phyloP scores from a whole-genome alignment of 2,329 filamentous ascomycete species.

The Alternaria sp. region DNA sequence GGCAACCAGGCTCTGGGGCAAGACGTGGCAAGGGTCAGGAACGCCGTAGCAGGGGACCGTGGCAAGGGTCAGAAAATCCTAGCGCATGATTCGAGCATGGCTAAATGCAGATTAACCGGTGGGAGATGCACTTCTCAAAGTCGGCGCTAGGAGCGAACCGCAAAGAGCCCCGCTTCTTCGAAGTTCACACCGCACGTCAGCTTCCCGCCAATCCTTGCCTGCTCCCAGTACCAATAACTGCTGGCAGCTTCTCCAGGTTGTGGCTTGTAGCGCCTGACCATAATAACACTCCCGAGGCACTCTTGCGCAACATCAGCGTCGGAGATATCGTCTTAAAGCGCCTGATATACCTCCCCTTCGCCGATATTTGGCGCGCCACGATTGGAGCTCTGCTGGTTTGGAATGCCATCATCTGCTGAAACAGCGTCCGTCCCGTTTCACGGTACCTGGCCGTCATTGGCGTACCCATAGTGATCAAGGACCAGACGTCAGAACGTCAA shows the following conservation, averaged over 20 bases:
- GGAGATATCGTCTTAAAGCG: constrained; percentile 25
- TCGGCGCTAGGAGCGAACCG: constrained; percentile 12
- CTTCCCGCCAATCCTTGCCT: constrained; percentile 21
- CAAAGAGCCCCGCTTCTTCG: constrained; percentile 11
- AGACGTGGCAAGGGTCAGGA: constrained; percentile 20
- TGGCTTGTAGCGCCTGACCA: constrained; percentile 41
- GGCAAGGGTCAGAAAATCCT: background rate
- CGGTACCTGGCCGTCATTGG: constrained; percentile 2
- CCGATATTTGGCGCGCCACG: constrained; percentile 6
- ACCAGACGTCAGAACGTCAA: constrained; percentile 31
- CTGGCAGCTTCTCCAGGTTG: constrained; percentile 27
- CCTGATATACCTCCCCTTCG: constrained; percentile 14
- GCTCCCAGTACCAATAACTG: constrained; percentile 23
- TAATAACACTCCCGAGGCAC: constrained; percentile 24
- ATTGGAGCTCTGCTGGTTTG: constrained; percentile 15
- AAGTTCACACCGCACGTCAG: constrained; percentile 17
- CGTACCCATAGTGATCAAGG: constrained; percentile 24
- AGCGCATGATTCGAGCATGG: constrained; percentile 13
- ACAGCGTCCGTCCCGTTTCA: constrained; percentile 23
- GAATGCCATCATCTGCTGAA: constrained; percentile 33
- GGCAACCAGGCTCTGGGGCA: constrained; percentile 28
- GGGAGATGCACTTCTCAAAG: constrained; percentile 3
- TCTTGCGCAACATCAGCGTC: constrained; percentile 19
- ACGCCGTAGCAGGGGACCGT: constrained; percentile 6
- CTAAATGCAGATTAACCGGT: constrained; percentile 20